A percentile compares a stretch with the other conserved stretches of the same genome.
Evolutionary conservation across 1,139 yeast genomes (phyloP).

Genomic region (Sporopachydermia cereana): DNA sequence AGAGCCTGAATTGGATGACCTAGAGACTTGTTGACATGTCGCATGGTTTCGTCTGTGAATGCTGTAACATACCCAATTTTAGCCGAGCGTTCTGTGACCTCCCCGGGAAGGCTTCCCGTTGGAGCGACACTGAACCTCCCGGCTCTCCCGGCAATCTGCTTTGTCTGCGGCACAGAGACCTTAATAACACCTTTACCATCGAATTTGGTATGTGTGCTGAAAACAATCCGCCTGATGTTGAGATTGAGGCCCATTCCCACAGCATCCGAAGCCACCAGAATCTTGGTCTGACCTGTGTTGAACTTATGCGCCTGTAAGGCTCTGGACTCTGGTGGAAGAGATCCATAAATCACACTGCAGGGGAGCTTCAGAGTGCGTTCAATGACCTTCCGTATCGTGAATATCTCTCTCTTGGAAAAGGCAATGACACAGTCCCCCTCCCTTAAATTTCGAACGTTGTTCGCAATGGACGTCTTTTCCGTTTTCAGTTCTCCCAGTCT

Average conservation of each 20-base stretch:
- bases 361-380: constrained; percentile 48
- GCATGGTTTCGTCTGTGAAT: constrained; percentile 18
- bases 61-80: constrained; percentile 21
- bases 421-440: constrained; percentile 88
- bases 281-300: constrained; percentile 63
- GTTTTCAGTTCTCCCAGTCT: constrained; percentile 65
- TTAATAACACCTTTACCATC: constrained; percentile 45
- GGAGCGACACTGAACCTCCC: constrained; percentile 52
- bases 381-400: constrained; percentile 51
- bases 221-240: constrained; percentile 69
- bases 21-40: constrained; percentile 21
- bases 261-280: constrained; percentile 91
- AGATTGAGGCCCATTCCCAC: constrained; percentile 95
- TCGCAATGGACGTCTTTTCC: constrained; percentile 29
- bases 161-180: constrained; percentile 46
- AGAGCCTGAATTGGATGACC: constrained; percentile 18
- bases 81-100: constrained; percentile 40
- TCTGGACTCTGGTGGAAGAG: constrained; percentile 91
- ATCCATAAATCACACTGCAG: constrained; percentile 91
- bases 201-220: constrained; percentile 55
- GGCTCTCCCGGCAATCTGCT: constrained; percentile 95
- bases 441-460: constrained; percentile 27
- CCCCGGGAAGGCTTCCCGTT: constrained; percentile 29
- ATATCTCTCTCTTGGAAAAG: constrained; percentile 63
- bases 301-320: constrained; percentile 72